Evolutionary conservation across 176 grass and related monocot species (phyloP).

Genomic region (Oryza longistaminata): DNA sequence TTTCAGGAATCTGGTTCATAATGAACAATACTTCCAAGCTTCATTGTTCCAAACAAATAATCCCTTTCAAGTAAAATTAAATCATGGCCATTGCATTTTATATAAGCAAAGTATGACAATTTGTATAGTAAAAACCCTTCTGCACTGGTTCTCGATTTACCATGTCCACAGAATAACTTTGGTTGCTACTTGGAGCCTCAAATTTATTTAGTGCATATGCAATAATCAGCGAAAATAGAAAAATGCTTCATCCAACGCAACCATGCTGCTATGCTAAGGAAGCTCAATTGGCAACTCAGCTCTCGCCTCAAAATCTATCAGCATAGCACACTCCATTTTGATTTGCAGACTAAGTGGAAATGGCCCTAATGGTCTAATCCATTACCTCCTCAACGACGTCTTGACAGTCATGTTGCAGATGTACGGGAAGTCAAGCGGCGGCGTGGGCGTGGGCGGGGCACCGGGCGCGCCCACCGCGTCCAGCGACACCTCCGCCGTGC

Average conservation of each 20-base stretch:
- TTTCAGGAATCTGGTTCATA: not conserved
- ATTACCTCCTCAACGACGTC: slow-evolving; percentile 75
- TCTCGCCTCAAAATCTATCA: not conserved
- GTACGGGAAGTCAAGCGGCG: slow-evolving; percentile 73
- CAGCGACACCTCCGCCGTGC: slow-evolving; percentile 85
- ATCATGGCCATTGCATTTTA: not conserved
- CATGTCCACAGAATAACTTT: not conserved
- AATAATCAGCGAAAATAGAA: not conserved
- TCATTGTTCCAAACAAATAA: not conserved
- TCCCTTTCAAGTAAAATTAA: not conserved
- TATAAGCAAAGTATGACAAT: not conserved
- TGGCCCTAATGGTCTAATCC: not conserved
- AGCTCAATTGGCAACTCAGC: not conserved
- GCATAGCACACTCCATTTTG: not conserved
- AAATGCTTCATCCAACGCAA: not conserved
- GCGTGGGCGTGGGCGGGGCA: slow-evolving; percentile 61
- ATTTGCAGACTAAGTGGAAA: not conserved
- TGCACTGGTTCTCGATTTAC: not conserved
- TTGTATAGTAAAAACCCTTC: not conserved
- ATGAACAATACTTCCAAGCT: not conserved
- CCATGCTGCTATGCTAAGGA: not conserved
- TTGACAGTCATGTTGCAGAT: slow-evolving; percentile 96
- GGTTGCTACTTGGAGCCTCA: not conserved
- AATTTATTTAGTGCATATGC: not conserved
- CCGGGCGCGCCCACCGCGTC: slow-evolving; percentile 67